These are phyloP conservation scores for Achaetomiella virescens DNA, from an alignment of 495 filamentous ascomycete genomes.

Conservation along the genomic window DNA sequence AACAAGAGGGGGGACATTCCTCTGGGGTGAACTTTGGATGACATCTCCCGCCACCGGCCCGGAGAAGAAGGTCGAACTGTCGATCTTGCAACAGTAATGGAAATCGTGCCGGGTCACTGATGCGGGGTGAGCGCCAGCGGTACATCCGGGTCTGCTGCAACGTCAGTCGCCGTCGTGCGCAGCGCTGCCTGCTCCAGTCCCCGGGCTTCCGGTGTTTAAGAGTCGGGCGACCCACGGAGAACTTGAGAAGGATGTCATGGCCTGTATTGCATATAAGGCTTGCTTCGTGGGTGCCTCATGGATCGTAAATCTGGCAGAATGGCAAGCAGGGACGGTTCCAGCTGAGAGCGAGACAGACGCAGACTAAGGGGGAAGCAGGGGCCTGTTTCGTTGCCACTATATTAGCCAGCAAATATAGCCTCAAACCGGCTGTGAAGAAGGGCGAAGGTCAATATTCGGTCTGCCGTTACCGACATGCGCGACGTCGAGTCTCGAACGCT, in stretches of 20 bases:
- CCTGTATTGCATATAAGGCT: too few species aligned
- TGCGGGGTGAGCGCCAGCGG: not conserved
- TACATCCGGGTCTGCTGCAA: too few species aligned
- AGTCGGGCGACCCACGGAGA: too few species aligned
- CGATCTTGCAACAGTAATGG: not conserved
- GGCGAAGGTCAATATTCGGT: constrained; percentile 35
- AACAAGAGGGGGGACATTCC: too few species aligned
- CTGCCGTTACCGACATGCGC: not conserved
- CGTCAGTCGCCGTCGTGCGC: too few species aligned
- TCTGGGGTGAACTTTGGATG: not conserved
- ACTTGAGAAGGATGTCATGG: too few species aligned
- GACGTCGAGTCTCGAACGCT: too few species aligned
- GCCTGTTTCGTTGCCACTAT: constrained; percentile 31
- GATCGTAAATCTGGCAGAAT: too few species aligned
- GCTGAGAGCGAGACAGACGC: not conserved
- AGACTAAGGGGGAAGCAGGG: constrained; percentile 5
- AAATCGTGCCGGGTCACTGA: not conserved
- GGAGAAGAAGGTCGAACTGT: not conserved
- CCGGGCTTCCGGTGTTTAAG: not conserved
- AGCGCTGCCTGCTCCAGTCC: too few species aligned
- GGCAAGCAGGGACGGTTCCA: too few species aligned
- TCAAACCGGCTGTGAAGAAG: constrained; percentile 31
- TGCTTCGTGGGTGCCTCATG: too few species aligned
- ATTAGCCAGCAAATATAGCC: constrained; percentile 42
- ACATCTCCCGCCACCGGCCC: constrained; percentile 13